phyloP scores from a whole-genome alignment of 2,329 filamentous ascomycete genomes.

The Drechmeria coniospora region DNA sequence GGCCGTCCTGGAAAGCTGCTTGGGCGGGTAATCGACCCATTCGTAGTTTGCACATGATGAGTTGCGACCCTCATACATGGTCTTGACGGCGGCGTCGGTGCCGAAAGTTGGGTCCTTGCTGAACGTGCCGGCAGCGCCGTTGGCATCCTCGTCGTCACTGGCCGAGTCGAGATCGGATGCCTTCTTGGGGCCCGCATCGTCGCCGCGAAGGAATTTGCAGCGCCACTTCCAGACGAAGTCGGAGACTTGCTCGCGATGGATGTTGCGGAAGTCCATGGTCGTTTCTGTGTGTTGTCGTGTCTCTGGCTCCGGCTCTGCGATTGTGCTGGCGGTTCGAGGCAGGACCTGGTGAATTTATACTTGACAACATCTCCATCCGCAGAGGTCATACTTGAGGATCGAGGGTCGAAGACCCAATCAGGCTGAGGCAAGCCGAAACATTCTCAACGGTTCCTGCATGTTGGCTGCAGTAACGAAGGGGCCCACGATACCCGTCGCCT shows the following conservation, averaged over 20 bases:
- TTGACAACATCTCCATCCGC: no score
- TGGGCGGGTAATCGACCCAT: constrained; percentile 26
- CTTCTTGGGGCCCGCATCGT: constrained; percentile 7
- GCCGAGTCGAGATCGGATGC: constrained; percentile 2
- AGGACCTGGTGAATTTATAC: no score
- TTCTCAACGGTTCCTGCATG: no score
- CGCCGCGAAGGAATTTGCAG: constrained; percentile 13
- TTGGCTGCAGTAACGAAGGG: no score
- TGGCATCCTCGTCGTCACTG: constrained; percentile 1
- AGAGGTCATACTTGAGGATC: no score
- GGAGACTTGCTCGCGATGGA: constrained; percentile 10
- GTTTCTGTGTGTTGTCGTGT: no score
- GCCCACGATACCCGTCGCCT: no score
- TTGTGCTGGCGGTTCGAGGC: no score
- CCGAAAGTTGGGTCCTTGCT: constrained; percentile 14
- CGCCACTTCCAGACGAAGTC: constrained; percentile 16
- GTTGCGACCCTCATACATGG: constrained; percentile 22
- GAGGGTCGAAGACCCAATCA: no score
- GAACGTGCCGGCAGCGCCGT: not conserved
- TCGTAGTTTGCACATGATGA: constrained; percentile 11
- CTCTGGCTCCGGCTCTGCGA: no score
- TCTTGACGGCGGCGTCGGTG: constrained; percentile 18
- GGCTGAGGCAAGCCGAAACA: no score
- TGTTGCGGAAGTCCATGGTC: constrained; percentile 7
- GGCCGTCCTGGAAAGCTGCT: constrained; percentile 23